A percentile compares a stretch with the other conserved stretches of the same genome.
phyloP scores from a whole-genome alignment of 1,139 yeast species.

The Pichia sp. region DNA sequence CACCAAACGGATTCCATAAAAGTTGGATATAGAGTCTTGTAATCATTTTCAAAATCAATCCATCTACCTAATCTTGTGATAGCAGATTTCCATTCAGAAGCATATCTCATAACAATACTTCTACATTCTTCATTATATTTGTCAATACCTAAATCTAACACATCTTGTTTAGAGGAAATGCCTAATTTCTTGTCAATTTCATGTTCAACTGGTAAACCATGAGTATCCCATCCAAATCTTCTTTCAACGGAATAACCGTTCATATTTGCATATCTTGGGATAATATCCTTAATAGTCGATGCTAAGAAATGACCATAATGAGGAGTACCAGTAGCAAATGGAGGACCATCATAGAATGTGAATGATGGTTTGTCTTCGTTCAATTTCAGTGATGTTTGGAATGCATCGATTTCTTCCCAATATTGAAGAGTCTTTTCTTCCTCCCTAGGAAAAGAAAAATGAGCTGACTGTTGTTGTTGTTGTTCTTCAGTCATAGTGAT shows the following conservation, averaged over 20 bases:
- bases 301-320: conserved; percentile 97
- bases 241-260: conserved; percentile 94
- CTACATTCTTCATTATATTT: conserved; percentile 94
- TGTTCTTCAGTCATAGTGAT: conserved; percentile 25
- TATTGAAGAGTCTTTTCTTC: conserved; percentile 73
- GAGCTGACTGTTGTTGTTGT: conserved; percentile 13
- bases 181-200: conserved; percentile 97
- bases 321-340: conserved; percentile 98
- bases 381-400: conserved; percentile 76
- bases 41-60: conserved; percentile 98
- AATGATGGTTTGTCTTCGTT: conserved; percentile 83
- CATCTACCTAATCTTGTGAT: conserved; percentile 95
- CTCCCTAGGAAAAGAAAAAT: conserved; percentile 70
- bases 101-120: conserved; percentile 94
- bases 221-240: conserved; percentile 99
- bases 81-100: conserved; percentile 89
- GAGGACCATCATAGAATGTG: conserved; percentile 97
- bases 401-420: conserved; percentile 92
- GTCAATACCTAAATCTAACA: conserved; percentile 86
- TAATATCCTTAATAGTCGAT: conserved; percentile 93
- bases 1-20: conserved; percentile 99
- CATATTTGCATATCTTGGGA: conserved; percentile 97
- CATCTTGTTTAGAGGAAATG: conserved; percentile 90
- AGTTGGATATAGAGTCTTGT: conserved; percentile 90
- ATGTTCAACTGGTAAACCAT: conserved; percentile 97